Evolutionary conservation across 768 basidiomycete species (phyloP), one percentile per base, ranked within the genome.

Genomic region (Daedaleopsis sinensis): DNA sequence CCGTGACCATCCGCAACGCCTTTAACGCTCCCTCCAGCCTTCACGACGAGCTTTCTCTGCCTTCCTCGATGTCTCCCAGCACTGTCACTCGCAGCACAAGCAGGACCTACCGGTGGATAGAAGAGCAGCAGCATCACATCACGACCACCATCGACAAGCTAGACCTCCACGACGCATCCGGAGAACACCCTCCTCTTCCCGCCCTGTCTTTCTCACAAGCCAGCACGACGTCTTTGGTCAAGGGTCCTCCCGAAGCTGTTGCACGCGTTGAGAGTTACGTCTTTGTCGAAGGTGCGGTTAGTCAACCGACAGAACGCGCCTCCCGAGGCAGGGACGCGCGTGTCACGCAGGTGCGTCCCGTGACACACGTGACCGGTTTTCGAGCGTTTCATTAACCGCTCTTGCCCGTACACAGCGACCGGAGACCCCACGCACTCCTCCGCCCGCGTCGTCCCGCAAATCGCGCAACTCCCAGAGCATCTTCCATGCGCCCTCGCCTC

Each of bases 41-140:
- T 58, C 59, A 65, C 43, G 58, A 53, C 65, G 59, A 59, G 57
- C 24, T 55, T 19, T 37, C 32, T 52, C 56, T 62, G 9, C 47
- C 47, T 15, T 21, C 47, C 21, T 27, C 23, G 42, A 59, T 60
- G 68, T 58, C 62, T 35, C 47, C 49, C 24, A 38, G 53, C 19
- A 42, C 66, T 36, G 50, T 60, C 9, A 58, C 64, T 15, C 76
- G 74, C 19, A 74, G 76, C 39, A 74, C 78, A 16, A 78, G 76
- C 62, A 79, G 71, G 54, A 66, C 80, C 43, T 77, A 79, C 39
- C 75, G 70, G n/a, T 82, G 81, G 80, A 72, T 82, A 18, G 71
- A 67, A 3, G 81, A 82, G 21, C 75, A 80, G 55, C 77, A 75
- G 56, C 52, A 67, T 24, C 69, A 65, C 39, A 61, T 67, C 11